phyloP scores from a whole-genome alignment of 192 early-diverging fungal species.

The Podochytrium sp. region DNA sequence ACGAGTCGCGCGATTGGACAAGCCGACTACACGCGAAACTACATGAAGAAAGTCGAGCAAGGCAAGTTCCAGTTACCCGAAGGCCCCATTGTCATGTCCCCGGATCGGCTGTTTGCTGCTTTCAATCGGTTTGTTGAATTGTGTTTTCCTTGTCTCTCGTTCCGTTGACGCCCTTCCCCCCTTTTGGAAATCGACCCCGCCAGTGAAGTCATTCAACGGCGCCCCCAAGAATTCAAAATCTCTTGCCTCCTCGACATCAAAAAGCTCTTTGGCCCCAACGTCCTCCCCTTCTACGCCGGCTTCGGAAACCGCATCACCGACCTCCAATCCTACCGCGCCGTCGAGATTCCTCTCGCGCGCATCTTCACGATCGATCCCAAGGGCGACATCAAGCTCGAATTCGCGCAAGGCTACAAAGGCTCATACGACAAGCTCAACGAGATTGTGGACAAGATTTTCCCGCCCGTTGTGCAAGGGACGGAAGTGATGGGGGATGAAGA shows the following conservation, averaged over 20 bases:
- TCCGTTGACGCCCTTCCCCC: too few relatives aligned
- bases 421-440: slow-evolving; percentile 84
- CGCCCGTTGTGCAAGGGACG: slow-evolving; percentile 4
- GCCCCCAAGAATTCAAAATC: slow-evolving; percentile 98
- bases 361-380: slow-evolving; percentile 96
- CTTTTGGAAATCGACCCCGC: neutral
- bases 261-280: slow-evolving; percentile 77
- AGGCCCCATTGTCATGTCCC: slow-evolving; percentile 94
- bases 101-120: slow-evolving; percentile 89
- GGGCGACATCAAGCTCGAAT: slow-evolving; percentile 89
- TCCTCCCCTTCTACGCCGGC: slow-evolving; percentile 89
- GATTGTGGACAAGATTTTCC: slow-evolving; percentile 95
- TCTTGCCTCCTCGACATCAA: slow-evolving; percentile 90
- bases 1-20: slow-evolving; percentile 96
- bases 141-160: neutral
- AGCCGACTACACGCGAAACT: slow-evolving; percentile 88
- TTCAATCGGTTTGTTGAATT: slow-evolving; percentile 80
- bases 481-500: neutral
- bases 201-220: slow-evolving; percentile 90
- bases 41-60: slow-evolving; percentile 89
- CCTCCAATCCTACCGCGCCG: slow-evolving; percentile 91
- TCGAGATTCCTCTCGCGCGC: slow-evolving; percentile 88
- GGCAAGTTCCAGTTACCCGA: slow-evolving; percentile 85
- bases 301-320: slow-evolving; percentile 98
- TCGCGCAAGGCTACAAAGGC: slow-evolving; percentile 77